Evolutionary conservation across 2,329 filamentous ascomycete genomes (phyloP).

Genomic region (Aspergillus jensenii): DNA sequence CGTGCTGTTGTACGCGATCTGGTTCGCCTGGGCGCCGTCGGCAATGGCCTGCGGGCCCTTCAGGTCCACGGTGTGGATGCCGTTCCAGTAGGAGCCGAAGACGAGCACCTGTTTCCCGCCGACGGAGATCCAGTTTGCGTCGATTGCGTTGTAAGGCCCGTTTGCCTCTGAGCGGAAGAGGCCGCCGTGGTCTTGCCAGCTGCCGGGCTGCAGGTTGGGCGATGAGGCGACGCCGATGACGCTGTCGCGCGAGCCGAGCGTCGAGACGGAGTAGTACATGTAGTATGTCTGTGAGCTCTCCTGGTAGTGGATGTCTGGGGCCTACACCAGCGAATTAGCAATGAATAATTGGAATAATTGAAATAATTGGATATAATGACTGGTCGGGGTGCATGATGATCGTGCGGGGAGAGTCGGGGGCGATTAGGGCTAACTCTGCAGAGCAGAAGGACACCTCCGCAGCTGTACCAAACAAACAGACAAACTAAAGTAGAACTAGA

Average conservation of each 20-base stretch:
- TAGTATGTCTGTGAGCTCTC: constrained; percentile 55
- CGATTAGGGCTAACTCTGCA: neutral
- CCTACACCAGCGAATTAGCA: constrained; percentile 40
- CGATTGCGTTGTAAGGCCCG: constrained; percentile 58
- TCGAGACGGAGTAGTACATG: constrained; percentile 64
- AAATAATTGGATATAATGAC: neutral
- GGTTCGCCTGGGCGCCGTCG: constrained; percentile 37
- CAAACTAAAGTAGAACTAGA: neutral
- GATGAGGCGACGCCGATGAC: constrained; percentile 61
- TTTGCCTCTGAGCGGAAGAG: constrained; percentile 36
- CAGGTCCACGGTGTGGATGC: constrained; percentile 62
- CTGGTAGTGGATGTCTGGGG: constrained; percentile 62
- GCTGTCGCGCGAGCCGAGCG: constrained; percentile 60
- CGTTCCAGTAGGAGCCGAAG: constrained; percentile 71
- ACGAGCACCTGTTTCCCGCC: constrained; percentile 49
- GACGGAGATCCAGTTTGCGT: constrained; percentile 53
- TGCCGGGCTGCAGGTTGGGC: constrained; percentile 38
- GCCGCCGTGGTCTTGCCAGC: constrained; percentile 38
- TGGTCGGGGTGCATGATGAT: neutral
- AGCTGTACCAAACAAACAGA: neutral
- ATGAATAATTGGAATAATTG: neutral
- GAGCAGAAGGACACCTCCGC: neutral
- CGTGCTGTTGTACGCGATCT: constrained; percentile 56
- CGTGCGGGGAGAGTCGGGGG: neutral
- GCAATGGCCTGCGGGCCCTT: constrained; percentile 23